Percentiles rank a stretch among this genome's conserved stretches.
phyloP scores from a whole-genome alignment of 83 land plant genomes.

The Picea abies region DNA sequence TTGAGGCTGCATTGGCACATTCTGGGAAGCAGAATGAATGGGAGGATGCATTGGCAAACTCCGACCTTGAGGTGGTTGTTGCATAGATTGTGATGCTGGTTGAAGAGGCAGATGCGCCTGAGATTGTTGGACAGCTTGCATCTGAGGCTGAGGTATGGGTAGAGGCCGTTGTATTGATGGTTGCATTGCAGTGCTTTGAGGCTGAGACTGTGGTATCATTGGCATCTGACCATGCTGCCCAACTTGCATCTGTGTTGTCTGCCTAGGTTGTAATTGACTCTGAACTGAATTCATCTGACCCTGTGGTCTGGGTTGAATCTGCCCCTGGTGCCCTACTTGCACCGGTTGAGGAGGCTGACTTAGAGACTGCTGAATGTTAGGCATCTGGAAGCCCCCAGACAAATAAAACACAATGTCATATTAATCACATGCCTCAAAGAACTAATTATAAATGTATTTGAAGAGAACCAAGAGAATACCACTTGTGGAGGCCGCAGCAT shows the following conservation, averaged over 20 bases:
- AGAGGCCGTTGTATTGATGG: conserved; percentile 22
- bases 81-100: conserved; percentile 22
- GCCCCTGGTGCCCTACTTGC: conserved; percentile 23
- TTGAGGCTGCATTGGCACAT: conserved; percentile 54
- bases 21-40: conserved; percentile 34
- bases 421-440: background rate
- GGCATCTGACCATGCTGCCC: conserved; percentile 26
- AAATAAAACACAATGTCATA: background rate
- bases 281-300: conserved; percentile 26
- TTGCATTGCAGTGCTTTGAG: conserved; percentile 27
- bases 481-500: conserved; percentile 89
- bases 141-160: conserved; percentile 21
- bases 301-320: conserved; percentile 24
- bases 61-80: conserved; percentile 48
- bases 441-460: background rate
- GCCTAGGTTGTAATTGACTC: conserved; percentile 34
- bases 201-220: conserved; percentile 7
- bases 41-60: conserved; percentile 34
- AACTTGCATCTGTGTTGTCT: conserved; percentile 15
- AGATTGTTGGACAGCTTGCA: conserved; percentile 37
- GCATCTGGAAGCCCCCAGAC: conserved; percentile 27
- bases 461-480: conserved; percentile 34
- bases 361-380: conserved; percentile 33
- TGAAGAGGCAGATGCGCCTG: conserved; percentile 30
- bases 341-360: conserved; percentile 44